A percentile compares a stretch with the other conserved stretches of the same genome.
Evolutionary conservation across 2,329 filamentous ascomycete genomes (phyloP).

Genomic region (Claviceps paspali): DNA sequence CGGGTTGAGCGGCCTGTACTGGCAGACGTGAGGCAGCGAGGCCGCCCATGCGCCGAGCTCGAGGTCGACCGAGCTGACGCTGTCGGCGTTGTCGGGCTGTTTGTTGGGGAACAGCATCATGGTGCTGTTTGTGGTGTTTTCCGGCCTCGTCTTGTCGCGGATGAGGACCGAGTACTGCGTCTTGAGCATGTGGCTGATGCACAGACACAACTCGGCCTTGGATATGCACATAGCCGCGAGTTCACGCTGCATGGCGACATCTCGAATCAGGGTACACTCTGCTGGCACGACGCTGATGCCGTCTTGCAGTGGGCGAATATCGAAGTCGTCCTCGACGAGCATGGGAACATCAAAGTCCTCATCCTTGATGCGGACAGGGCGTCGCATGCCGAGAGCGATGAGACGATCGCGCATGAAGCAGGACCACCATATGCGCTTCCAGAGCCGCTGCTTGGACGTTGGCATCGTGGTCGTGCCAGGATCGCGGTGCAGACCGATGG

Average conservation of each 20-base stretch:
- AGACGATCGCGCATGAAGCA: slow-evolving; percentile 90
- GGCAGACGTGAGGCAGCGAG: slow-evolving; percentile 54
- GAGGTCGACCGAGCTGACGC: slow-evolving; percentile 63
- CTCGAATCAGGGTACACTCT: slow-evolving; percentile 56
- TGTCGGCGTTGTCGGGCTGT: slow-evolving; percentile 63
- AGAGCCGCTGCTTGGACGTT: slow-evolving; percentile 58
- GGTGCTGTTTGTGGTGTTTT: slow-evolving; percentile 57
- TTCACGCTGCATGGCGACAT: slow-evolving; percentile 58
- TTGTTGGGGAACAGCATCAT: slow-evolving; percentile 92
- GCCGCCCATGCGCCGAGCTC: slow-evolving; percentile 67
- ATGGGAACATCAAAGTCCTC: slow-evolving; percentile 91
- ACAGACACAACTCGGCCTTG: slow-evolving; percentile 78
- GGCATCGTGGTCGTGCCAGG: slow-evolving; percentile 64
- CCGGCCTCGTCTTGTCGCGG: slow-evolving; percentile 64
- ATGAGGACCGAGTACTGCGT: slow-evolving; percentile 87
- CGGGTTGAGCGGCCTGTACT: slow-evolving; percentile 43
- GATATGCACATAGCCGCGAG: slow-evolving; percentile 81
- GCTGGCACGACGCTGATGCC: slow-evolving; percentile 52
- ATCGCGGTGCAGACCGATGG: slow-evolving; percentile 82
- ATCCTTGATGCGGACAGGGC: slow-evolving; percentile 81
- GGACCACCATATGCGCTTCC: slow-evolving; percentile 97
- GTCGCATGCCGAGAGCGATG: slow-evolving; percentile 83
- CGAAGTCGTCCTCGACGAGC: slow-evolving; percentile 73
- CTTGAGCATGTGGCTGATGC: slow-evolving; percentile 77
- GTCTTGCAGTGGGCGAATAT: slow-evolving; percentile 53